Percentiles rank a stretch among this genome's conserved stretches.
Conservation (phyloP, 1,284 basidiomycete genomes). For the Chalciporus sp. region DNA sequence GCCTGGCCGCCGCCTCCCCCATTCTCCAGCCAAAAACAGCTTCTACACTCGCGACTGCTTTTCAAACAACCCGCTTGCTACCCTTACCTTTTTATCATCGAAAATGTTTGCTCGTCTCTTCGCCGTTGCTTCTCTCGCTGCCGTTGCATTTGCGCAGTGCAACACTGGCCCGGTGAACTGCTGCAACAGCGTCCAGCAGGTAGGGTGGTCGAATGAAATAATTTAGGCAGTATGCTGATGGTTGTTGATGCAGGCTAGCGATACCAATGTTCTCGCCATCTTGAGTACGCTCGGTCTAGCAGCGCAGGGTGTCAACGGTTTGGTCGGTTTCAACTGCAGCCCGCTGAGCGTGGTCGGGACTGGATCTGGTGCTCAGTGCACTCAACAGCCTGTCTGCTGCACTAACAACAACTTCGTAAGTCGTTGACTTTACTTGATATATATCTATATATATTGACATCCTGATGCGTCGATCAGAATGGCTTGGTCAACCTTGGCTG, state of each 20-base stretch:
- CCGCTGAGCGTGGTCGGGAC: conserved; percentile 1
- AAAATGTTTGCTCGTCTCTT: conserved; percentile 26
- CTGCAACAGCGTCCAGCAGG: conserved; percentile 8
- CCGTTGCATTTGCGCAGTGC: conserved; percentile 18
- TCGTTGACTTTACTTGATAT: too few species aligned
- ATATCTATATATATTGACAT: too few species aligned
- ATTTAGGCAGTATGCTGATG: too few species aligned
- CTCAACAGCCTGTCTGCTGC: conserved; percentile 29
- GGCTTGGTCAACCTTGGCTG: conserved; percentile 35
- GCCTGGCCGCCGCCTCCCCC: not conserved
- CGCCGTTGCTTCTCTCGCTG: conserved; percentile 21
- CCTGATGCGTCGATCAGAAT: not conserved
- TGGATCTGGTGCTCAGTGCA: conserved; percentile 9
- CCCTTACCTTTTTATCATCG: not conserved
- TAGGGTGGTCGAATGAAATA: too few species aligned
- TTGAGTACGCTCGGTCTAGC: not conserved
- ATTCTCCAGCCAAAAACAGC: too few species aligned
- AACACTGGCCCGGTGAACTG: conserved; percentile 12
- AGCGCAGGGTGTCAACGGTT: not conserved
- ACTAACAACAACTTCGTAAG: not conserved
- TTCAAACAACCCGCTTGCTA: too few species aligned
- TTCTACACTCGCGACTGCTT: too few species aligned
- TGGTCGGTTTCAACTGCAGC: conserved; percentile 1
- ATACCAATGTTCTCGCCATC: too few species aligned
- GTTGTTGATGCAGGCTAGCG: not conserved